These are phyloP conservation scores for Ganoderma resinaceum DNA, from an alignment of 1,284 basidiomycete genomes.

Conservation along the genomic window DNA sequence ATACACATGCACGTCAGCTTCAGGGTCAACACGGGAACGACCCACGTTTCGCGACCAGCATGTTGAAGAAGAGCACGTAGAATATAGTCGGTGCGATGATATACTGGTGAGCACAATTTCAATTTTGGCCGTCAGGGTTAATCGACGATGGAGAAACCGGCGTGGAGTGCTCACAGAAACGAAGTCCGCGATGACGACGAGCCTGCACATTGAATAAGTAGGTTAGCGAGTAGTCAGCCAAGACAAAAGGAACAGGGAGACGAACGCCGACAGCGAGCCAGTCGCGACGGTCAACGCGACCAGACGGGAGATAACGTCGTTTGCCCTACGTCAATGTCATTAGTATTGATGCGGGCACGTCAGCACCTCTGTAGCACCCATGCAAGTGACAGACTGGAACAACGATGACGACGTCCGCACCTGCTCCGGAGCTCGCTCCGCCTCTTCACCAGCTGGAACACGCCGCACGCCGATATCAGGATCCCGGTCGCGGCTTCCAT, in stretches of 20 bases:
- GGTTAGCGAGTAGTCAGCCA: background rate
- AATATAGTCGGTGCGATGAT: background rate
- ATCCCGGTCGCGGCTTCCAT: background rate
- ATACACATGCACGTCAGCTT: background rate
- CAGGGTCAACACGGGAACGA: background rate
- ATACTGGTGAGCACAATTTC: background rate
- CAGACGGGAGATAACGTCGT: background rate
- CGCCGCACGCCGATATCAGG: background rate
- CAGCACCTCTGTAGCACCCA: too few relatives aligned
- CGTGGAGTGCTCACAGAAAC: background rate
- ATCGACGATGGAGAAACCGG: background rate
- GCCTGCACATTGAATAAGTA: background rate
- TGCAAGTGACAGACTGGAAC: too few relatives aligned
- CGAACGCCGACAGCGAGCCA: background rate
- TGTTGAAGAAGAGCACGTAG: background rate
- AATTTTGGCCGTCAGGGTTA: background rate
- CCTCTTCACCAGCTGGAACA: background rate
- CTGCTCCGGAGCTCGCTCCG: background rate
- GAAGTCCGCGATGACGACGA: background rate
- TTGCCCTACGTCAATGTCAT: background rate
- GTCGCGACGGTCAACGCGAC: background rate
- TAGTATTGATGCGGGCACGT: too few relatives aligned
- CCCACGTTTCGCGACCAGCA: background rate
- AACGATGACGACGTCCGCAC: too few relatives aligned
- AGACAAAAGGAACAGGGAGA: background rate